These are phyloP conservation scores for Quercus variabilis DNA, from an alignment of 306 rosid species.

Conservation along the genomic window DNA sequence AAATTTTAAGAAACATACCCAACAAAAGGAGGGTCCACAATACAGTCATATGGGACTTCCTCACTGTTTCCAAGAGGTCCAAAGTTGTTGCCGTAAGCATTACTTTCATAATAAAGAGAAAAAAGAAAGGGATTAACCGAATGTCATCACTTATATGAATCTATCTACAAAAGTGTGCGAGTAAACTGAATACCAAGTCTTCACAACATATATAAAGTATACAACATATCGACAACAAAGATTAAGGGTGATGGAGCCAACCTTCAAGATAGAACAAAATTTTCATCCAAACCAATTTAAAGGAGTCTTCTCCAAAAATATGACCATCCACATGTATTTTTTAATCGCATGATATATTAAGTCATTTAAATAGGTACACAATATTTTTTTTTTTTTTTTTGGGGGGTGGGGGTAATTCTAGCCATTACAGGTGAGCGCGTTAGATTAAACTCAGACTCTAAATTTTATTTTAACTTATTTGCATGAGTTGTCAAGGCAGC, in stretches of 20 bases:
- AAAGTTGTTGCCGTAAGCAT: constrained; percentile 30
- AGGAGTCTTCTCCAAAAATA: too few relatives aligned
- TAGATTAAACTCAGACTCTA: too few relatives aligned
- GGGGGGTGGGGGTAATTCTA: too few relatives aligned
- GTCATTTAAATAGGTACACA: too few relatives aligned
- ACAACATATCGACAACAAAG: neutral
- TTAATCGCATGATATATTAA: too few relatives aligned
- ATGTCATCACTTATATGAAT: constrained; percentile 15
- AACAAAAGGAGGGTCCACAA: constrained; percentile 79
- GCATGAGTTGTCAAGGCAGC: too few relatives aligned
- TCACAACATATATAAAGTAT: neutral
- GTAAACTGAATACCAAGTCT: neutral
- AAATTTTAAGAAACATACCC: constrained; percentile 55
- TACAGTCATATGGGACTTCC: constrained; percentile 56
- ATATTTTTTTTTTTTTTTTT: too few relatives aligned
- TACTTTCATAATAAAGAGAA: constrained; percentile 24
- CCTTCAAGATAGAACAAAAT: neutral
- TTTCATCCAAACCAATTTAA: too few relatives aligned
- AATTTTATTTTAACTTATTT: too few relatives aligned
- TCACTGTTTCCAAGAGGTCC: constrained; percentile 42
- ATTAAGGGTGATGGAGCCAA: neutral
- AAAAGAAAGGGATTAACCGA: constrained; percentile 5
- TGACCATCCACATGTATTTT: too few relatives aligned
- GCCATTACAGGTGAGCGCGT: too few relatives aligned
- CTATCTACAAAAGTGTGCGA: neutral